Evolutionary conservation across 2,329 filamentous ascomycete genomes (phyloP), one percentile per base, ranked within the genome.

Genomic region (Fusarium pseudoanthophilum): DNA sequence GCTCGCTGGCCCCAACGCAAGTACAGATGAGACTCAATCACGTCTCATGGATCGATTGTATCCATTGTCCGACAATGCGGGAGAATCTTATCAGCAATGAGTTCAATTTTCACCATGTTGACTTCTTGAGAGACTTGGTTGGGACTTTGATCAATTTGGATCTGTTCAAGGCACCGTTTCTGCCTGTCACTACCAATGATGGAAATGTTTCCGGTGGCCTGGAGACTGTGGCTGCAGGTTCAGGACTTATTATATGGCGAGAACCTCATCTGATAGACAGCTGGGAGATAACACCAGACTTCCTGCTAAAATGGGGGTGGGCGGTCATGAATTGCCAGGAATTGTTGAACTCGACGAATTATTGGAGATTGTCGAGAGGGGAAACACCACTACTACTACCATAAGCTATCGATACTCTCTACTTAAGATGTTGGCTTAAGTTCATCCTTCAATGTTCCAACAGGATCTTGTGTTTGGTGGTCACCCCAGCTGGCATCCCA

Each of bases 401-500:
- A 53, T n/a, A 13, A 18, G 0, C 14, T 21, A 21, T 53, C 10
- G 2, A 30, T 30, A 2, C 7, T 7, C 7, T 7, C 2, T 0
- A 3, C 14, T 55, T 24, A 55, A 40, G 51, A 40, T 13, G 51
- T 55, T n/a, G 51, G 34, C 14, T 55, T 40, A 0, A 55, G 20
- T 1, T 55, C 34, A n/a, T 55, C 51, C 24, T 55, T 40, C 2
- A 55, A 28, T 1, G 51, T 55, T 2, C 34, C 51, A 5, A 18
- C 20, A 18, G 60, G 60, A 24, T 63, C 60, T n/a, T 49, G 52
- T 8, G 60, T 60, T 20, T 60, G 34, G 3, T 60, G 28, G 0
- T 66, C 63, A 24, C 63, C 63, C 63, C 63, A 66, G 7, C 14
- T 66, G 0, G 46, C 63, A 66, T 57, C 40, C 60, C 63, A 57